Percentiles rank a stretch among this genome's conserved stretches.
Conservation (phyloP, 495 filamentous ascomycete genomes). For the Hyaloscypha finlandica region DNA sequence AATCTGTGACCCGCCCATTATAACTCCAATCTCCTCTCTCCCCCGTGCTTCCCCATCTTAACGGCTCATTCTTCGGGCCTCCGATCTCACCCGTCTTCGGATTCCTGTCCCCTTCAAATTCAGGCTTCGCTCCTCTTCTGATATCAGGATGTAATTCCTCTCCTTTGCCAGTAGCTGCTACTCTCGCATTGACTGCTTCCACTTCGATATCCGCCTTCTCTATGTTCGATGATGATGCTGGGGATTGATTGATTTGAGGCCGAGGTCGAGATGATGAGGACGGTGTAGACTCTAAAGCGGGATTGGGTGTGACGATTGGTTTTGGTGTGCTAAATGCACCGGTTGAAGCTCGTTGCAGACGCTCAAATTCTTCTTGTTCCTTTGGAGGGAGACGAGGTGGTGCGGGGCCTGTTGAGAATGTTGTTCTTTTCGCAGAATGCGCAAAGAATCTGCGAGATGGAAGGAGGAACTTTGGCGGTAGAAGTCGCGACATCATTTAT, state of each 20-base stretch:
- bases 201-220: constrained; percentile 29
- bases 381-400: constrained; percentile 83
- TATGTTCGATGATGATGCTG: constrained; percentile 31
- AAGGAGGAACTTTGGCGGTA: constrained; percentile 40
- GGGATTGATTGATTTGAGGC: constrained; percentile 46
- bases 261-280: constrained; percentile 10
- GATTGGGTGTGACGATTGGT: constrained; percentile 35
- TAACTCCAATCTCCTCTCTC: constrained; percentile 98
- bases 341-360: constrained; percentile 71
- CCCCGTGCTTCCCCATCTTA: constrained; percentile 77
- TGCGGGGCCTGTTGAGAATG: constrained; percentile 55
- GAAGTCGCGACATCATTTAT: constrained; percentile 27
- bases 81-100: constrained; percentile 96
- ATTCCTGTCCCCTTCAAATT: constrained; percentile 92
- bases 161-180: constrained; percentile 53
- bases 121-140: constrained; percentile 73
- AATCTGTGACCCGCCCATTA: constrained; percentile 94
- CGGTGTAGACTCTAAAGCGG: constrained; percentile 5
- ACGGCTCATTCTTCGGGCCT: constrained; percentile 95
- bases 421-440: constrained; percentile 15
- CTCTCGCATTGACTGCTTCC: constrained; percentile 37
- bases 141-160: constrained; percentile 72
- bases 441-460: constrained; percentile 37
- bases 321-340: constrained; percentile 71
- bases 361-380: constrained; percentile 92